Conservation (phyloP, 2,329 filamentous ascomycete species). For the Ceratocystis ficicola region DNA sequence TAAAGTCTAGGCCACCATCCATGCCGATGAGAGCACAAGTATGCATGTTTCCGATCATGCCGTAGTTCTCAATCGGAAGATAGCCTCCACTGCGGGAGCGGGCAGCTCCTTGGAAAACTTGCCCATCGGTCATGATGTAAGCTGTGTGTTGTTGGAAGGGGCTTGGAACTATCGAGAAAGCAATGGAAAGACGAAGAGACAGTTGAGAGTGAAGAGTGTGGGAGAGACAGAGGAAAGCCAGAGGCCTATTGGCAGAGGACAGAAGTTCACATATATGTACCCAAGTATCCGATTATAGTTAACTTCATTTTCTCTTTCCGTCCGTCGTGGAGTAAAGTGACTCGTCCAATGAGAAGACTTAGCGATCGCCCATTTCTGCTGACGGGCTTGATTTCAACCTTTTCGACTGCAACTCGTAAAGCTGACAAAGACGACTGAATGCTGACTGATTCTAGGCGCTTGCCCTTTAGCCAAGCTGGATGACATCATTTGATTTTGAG, state of each 20-base stretch:
- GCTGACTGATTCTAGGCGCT: neutral
- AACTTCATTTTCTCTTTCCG: neutral
- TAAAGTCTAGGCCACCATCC: constrained; percentile 61
- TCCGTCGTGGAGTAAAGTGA: neutral
- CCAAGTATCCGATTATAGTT: neutral
- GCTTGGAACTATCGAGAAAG: neutral
- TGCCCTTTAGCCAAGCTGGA: neutral
- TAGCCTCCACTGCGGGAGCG: constrained; percentile 33
- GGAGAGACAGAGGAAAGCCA: neutral
- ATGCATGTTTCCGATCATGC: constrained; percentile 69
- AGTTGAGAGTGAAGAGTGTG: neutral
- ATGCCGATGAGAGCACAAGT: constrained; percentile 65
- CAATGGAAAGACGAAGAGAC: neutral
- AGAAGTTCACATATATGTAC: neutral
- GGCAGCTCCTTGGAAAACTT: constrained; percentile 5
- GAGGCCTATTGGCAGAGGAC: neutral
- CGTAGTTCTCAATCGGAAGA: constrained; percentile 61
- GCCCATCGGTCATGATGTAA: constrained; percentile 3
- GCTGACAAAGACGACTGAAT: neutral
- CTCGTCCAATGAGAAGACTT: neutral
- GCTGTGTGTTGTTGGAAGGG: neutral
- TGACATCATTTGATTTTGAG: neutral
- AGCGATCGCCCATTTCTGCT: neutral
- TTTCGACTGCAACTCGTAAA: neutral
- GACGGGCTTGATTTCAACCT: neutral